Conservation (phyloP, 2,329 filamentous ascomycete species). For the Sarocladium strictum region DNA sequence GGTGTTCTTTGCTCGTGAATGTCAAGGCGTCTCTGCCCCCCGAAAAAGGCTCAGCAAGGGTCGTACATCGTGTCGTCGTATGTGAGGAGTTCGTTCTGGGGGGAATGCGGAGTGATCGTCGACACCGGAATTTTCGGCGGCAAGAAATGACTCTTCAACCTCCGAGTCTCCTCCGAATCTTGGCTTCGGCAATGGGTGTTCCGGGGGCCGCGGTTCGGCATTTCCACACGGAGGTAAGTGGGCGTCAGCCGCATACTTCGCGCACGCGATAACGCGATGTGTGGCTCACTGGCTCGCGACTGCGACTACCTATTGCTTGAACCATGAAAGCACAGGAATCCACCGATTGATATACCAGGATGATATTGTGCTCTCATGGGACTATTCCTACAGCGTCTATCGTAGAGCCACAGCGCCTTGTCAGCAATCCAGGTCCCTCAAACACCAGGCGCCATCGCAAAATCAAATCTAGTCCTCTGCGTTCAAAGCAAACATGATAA, state of each 20-base stretch:
- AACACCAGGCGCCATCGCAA: conserved; percentile 1
- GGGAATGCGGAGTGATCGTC: not conserved
- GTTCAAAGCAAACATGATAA: not conserved
- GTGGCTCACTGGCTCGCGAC: too few relatives aligned
- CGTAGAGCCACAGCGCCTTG: not conserved
- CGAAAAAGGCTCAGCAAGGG: not conserved
- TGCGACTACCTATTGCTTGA: too few relatives aligned
- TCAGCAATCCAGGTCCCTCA: not conserved
- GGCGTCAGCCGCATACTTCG: not conserved
- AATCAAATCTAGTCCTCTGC: not conserved
- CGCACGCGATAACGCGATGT: not conserved
- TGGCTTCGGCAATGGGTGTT: conserved; percentile 2
- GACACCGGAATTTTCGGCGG: not conserved
- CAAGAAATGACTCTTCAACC: not conserved
- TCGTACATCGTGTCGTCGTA: not conserved
- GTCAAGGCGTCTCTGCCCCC: not conserved
- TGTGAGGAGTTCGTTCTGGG: not conserved
- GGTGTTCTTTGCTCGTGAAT: too few relatives aligned
- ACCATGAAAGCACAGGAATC: too few relatives aligned
- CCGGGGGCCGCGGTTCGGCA: not conserved
- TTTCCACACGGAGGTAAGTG: not conserved
- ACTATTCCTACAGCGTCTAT: too few relatives aligned
- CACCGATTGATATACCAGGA: not conserved
- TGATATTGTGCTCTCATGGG: not conserved
- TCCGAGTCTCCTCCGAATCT: not conserved